Conservation (phyloP, 371 early-diverging fungal genomes). For the Phascolomyces articulosus region DNA sequence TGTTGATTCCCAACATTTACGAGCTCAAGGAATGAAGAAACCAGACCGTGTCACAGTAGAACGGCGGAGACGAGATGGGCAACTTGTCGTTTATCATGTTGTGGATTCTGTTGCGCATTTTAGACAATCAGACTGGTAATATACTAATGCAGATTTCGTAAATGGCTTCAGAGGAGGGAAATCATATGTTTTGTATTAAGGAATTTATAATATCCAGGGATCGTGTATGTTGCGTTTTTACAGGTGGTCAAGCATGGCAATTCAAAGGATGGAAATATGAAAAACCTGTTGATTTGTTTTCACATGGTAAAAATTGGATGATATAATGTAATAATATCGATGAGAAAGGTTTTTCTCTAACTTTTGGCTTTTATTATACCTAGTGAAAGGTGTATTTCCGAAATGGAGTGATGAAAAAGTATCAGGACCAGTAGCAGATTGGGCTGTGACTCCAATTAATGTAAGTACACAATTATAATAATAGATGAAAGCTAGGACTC, state of each 20-base stretch:
- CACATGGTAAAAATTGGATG: conserved; percentile 54
- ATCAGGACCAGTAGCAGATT: conserved; percentile 58
- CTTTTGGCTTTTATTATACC: not conserved
- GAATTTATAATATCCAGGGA: too few species aligned
- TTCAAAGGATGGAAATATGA: conserved; percentile 91
- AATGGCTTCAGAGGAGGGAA: too few species aligned
- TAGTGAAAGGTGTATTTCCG: conserved; percentile 80
- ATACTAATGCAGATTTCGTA: not conserved
- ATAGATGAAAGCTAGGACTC: not conserved
- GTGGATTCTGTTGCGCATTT: conserved; percentile 74
- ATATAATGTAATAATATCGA: not conserved
- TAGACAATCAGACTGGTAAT: conserved; percentile 72
- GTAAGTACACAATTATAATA: conserved; percentile 33
- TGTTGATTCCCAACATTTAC: conserved; percentile 63
- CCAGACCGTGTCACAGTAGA: conserved; percentile 64
- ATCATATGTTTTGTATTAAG: too few species aligned
- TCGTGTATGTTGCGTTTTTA: conserved; percentile 88
- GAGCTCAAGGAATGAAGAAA: conserved; percentile 68
- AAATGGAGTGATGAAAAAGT: conserved; percentile 78
- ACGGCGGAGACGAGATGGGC: conserved; percentile 53
- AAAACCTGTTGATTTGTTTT: conserved; percentile 81
- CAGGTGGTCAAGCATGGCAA: conserved; percentile 91
- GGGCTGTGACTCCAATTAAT: conserved; percentile 79
- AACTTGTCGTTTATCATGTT: conserved; percentile 62
- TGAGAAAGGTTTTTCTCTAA: not conserved